Base-by-base conservation (phyloP, 768 basidiomycete species). In the Serendipita sp. region DNA sequence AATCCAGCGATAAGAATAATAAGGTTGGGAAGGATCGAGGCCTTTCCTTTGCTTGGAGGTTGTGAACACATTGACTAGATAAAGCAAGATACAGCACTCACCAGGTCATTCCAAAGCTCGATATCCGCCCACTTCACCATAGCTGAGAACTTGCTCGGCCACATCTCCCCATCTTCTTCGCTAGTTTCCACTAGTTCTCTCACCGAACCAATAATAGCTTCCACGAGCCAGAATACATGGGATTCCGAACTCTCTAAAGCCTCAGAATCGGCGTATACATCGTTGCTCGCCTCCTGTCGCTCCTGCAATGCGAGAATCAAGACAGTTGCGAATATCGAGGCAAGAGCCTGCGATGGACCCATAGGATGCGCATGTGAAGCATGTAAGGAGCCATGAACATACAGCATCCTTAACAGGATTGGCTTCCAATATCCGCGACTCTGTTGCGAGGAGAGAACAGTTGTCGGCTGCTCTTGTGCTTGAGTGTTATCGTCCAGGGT, bases 1-100 rank as follows among this genome's bases (percentile, higher is more conserved):
- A 11, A 90, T 74, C 88, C 88, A 90, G 48, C 82, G 84, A 71
- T 84, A 85, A 53, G 88, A 88, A 71, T 87, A 90, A 72, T 90
- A 86, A 2, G 88, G 88, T 28, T 84, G 73, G 28, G 77, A 72
- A 22, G 88, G 88, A 68, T 86, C 83, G 5, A 90, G 74, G 1
- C 86, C 84, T 65, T 81, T 82, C 9, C 72, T 70, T 68, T 79
- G 75, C 88, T 90, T 65, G 33, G 43, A 38, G 20, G 20, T 63
- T 53, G 7, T n/a, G 28, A 26, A 22, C 26, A 58, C 34, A 3
- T 64, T 34, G 44, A 26, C 31, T 14, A 28, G n/a, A 16, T 34
- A 24, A 30, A 20, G 2, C 43, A 41, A 24, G 14, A 42, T 61
- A 11, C 20, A 16, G 48, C 34, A 65, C 79, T 64, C 68, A 89